These are phyloP conservation scores for Theobroma cacao DNA, from an alignment of 345 rosid species.

Conservation along the genomic window DNA sequence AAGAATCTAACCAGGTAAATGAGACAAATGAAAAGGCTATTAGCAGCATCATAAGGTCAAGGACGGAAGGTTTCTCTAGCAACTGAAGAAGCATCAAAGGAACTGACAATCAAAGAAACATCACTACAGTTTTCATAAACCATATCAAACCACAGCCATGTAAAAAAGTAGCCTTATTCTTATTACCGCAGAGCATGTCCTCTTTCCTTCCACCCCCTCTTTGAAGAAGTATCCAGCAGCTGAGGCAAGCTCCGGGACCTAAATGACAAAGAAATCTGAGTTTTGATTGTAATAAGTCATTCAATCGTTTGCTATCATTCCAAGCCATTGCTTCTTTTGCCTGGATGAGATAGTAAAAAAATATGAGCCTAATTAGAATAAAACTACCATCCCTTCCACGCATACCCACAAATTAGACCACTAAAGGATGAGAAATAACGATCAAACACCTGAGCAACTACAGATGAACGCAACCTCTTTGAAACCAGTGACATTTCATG, in stretches of 20 bases:
- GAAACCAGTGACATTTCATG: constrained; percentile 60
- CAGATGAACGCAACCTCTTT: constrained; percentile 51
- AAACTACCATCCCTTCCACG: neutral
- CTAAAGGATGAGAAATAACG: neutral
- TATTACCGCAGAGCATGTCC: constrained; percentile 58
- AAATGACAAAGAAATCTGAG: constrained; percentile 8
- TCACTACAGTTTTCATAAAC: neutral
- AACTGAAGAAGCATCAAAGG: neutral
- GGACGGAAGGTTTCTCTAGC: neutral
- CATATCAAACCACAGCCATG: neutral
- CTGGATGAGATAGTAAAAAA: neutral
- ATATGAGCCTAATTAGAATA: neutral
- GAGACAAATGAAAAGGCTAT: neutral
- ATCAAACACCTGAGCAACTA: constrained; percentile 48
- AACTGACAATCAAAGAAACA: neutral
- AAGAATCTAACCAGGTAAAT: neutral
- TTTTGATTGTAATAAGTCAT: neutral
- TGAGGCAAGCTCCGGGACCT: constrained; percentile 71
- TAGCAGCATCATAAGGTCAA: neutral
- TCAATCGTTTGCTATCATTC: neutral
- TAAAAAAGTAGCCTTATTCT: neutral
- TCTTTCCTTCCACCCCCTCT: constrained; percentile 65
- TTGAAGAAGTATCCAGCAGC: constrained; percentile 73
- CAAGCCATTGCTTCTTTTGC: neutral
- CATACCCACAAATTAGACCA: constrained; percentile 1